Evolutionary conservation across 2,329 filamentous ascomycete genomes (phyloP).

Genomic region (Fusarium sterilihyphosum): DNA sequence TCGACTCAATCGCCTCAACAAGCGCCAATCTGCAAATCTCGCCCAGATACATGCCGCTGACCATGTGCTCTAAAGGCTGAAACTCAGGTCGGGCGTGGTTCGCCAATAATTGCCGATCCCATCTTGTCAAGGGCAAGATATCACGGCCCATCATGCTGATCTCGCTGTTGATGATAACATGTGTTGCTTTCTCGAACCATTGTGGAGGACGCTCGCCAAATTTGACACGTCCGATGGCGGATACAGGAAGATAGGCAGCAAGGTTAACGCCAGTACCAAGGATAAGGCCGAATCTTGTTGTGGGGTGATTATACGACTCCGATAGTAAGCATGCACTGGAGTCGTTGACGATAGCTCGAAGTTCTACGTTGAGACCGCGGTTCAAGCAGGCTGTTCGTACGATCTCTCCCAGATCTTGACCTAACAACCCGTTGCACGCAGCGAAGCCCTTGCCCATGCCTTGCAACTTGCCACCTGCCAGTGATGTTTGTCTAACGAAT

Average conservation of each 20-base stretch:
- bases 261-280: slow-evolving; percentile 75
- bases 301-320: slow-evolving; percentile 66
- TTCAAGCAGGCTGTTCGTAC: slow-evolving; percentile 64
- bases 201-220: slow-evolving; percentile 63
- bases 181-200: slow-evolving; percentile 68
- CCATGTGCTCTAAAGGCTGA: slow-evolving; percentile 70
- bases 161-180: slow-evolving; percentile 75
- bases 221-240: slow-evolving; percentile 63
- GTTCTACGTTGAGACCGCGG: slow-evolving; percentile 62
- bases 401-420: slow-evolving; percentile 68
- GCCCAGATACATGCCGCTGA: slow-evolving; percentile 73
- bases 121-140: slow-evolving; percentile 68
- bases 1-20: slow-evolving; percentile 65
- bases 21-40: slow-evolving; percentile 69
- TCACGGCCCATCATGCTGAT: slow-evolving; percentile 72
- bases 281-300: slow-evolving; percentile 72
- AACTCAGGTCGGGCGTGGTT: slow-evolving; percentile 67
- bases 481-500: slow-evolving; percentile 66
- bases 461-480: slow-evolving; percentile 67
- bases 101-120: slow-evolving; percentile 65
- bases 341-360: slow-evolving; percentile 73
- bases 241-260: slow-evolving; percentile 70
- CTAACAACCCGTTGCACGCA: slow-evolving; percentile 66
- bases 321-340: slow-evolving; percentile 73
- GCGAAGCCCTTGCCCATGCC: slow-evolving; percentile 74